phyloP scores from a whole-genome alignment of 805 yeast genomes.

The Metschnikowia orientalis region DNA sequence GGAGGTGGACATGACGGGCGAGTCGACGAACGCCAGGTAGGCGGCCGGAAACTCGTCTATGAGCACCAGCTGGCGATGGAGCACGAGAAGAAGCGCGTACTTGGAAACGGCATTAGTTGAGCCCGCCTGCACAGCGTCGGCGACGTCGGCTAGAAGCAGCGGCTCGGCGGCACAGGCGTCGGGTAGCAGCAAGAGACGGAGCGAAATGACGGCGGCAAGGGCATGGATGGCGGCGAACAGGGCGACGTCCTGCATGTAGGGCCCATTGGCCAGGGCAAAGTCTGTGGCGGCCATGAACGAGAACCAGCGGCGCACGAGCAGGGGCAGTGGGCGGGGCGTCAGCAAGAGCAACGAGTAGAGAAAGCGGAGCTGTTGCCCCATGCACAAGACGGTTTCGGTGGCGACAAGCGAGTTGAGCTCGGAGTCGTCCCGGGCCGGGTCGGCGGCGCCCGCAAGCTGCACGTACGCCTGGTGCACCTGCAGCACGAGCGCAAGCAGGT shows the following conservation, averaged over 20 bases:
- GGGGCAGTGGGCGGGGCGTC: constrained; percentile 27
- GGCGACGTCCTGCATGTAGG: constrained; percentile 24
- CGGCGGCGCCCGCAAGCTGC: background rate
- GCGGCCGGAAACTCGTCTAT: constrained; percentile 30
- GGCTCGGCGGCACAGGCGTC: constrained; percentile 38
- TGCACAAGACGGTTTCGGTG: constrained; percentile 30
- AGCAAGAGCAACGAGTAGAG: constrained; percentile 38
- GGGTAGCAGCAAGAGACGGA: constrained; percentile 54
- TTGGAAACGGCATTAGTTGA: constrained; percentile 45
- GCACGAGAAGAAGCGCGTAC: constrained; percentile 64
- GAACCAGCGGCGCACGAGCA: constrained; percentile 50
- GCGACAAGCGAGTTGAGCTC: constrained; percentile 11
- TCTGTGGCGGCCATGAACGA: constrained; percentile 37
- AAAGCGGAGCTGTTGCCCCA: constrained; percentile 33
- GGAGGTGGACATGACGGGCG: constrained; percentile 16
- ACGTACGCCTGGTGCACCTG: constrained; percentile 3
- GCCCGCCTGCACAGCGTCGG: constrained; percentile 30
- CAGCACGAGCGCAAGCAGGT: constrained; percentile 4
- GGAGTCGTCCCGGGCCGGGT: background rate
- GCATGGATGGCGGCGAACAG: constrained; percentile 37
- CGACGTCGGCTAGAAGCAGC: constrained; percentile 34
- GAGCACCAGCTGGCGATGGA: constrained; percentile 48
- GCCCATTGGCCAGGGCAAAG: constrained; percentile 25
- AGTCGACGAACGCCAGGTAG: constrained; percentile 20
- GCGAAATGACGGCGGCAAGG: constrained; percentile 44